Evolutionary conservation across 768 basidiomycete species (phyloP), one percentile per base, ranked within the genome.

Genomic region (Lentinula boryana): DNA sequence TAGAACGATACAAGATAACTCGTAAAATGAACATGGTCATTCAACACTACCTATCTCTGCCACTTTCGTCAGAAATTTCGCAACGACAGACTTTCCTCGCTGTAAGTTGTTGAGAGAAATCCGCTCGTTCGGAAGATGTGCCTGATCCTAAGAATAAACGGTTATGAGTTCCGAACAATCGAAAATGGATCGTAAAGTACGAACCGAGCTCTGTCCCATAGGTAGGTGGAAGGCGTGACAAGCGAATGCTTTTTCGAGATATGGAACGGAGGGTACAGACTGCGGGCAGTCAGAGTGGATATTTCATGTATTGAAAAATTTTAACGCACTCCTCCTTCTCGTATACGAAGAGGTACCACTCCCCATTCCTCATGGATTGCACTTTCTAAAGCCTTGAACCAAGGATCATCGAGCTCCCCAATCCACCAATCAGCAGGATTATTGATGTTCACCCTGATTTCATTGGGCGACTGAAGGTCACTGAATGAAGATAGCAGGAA

Each of bases 401-500:
- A 97, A 3, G 81, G 81, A 61, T 89, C 88, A 58, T 92, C 84
- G 43, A 96, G 80, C 58, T 89, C 85, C 0, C 95, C 94, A 2
- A 99, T 80, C 96, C 96, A 99, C 95, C 95, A 98, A 67, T 95
- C 89, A 0, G 94, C 95, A 2, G 83, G 88, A 62, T 93, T 90
- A 46, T 89, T 85, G 57, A 97, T 84, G 18, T 76, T 80, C 64
- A 95, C 79, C 65, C 86, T 75, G 23, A 98, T 75, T 13, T 71
- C 72, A 70, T 98, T 96, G 1, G 87, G 83, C 1, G 91, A 91
- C 16, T 77, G 67, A 1, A 93, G 73, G 7, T 66, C 68, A 33
- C 75, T 67, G 69, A 96, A 98, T 1, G 84, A 80, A 0, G 68
- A 67, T 32, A 75, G 67, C 1, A 98, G 74, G 67, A 89, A 82